Conservation (phyloP, 2,329 filamentous ascomycete species). For the Cercospora nicotianae region DNA sequence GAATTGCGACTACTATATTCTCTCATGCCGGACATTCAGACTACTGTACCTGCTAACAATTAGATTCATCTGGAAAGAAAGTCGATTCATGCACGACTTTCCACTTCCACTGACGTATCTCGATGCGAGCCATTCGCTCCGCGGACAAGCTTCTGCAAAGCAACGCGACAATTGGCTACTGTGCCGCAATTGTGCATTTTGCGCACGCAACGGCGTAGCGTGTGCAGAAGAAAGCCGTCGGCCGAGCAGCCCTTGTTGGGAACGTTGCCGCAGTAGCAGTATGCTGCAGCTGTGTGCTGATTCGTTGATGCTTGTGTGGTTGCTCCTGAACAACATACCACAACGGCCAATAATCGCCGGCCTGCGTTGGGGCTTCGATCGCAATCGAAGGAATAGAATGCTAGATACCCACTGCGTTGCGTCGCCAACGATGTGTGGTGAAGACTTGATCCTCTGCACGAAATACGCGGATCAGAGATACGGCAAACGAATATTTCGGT, state of each 20-base stretch:
- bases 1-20: not conserved
- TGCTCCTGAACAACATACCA: not conserved
- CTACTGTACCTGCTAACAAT: not conserved
- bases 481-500: not conserved
- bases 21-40: not conserved
- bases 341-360: not conserved
- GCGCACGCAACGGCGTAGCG: not conserved
- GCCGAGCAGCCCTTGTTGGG: not conserved
- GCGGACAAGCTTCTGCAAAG: slow-evolving; percentile 4
- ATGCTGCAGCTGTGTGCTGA: not conserved
- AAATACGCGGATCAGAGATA: not conserved
- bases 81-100: not conserved
- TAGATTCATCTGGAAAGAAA: not conserved
- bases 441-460: not conserved
- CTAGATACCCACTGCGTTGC: not conserved
- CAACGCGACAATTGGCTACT: not conserved
- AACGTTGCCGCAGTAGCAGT: not conserved
- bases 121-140: not conserved
- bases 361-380: not conserved
- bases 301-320: not conserved
- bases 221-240: not conserved
- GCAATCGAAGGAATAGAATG: not conserved
- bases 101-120: not conserved
- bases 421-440: not conserved
- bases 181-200: not conserved